These are phyloP conservation scores for Hydrangea macrophylla DNA, from an alignment of 148 eudicot genomes.

Conservation along the genomic window DNA sequence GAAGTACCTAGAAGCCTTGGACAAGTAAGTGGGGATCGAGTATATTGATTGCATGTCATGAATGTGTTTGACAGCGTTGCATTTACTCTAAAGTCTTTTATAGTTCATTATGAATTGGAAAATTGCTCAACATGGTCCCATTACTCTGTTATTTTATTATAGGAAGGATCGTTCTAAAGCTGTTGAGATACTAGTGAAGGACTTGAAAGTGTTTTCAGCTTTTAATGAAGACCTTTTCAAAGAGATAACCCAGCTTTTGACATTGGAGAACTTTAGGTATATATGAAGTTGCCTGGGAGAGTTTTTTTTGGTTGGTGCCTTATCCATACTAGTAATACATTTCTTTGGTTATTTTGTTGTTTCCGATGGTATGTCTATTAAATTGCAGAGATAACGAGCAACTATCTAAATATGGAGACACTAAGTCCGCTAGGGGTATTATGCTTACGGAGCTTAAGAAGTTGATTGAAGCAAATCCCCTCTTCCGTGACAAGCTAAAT, in stretches of 20 bases:
- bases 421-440: constrained; percentile 81
- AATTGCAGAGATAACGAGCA: constrained; percentile 78
- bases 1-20: constrained; percentile 94
- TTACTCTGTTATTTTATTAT: constrained; percentile 1
- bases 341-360: background rate
- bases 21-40: constrained; percentile 39
- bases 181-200: constrained; percentile 78
- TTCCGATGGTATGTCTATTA: background rate
- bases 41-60: background rate
- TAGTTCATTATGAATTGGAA: background rate
- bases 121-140: background rate
- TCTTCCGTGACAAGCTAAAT: constrained; percentile 78
- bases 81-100: background rate
- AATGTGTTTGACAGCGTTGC: background rate
- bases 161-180: constrained; percentile 74
- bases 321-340: background rate
- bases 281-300: background rate
- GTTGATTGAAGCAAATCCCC: constrained; percentile 89
- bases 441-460: constrained; percentile 82
- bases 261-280: constrained; percentile 80
- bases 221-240: constrained; percentile 80
- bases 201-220: constrained; percentile 80
- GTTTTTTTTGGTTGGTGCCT: constrained; percentile 1
- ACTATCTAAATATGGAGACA: constrained; percentile 85
- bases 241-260: constrained; percentile 69